Evolutionary conservation across 306 rosid genomes (phyloP).

Genomic region (Rubus idaeus): DNA sequence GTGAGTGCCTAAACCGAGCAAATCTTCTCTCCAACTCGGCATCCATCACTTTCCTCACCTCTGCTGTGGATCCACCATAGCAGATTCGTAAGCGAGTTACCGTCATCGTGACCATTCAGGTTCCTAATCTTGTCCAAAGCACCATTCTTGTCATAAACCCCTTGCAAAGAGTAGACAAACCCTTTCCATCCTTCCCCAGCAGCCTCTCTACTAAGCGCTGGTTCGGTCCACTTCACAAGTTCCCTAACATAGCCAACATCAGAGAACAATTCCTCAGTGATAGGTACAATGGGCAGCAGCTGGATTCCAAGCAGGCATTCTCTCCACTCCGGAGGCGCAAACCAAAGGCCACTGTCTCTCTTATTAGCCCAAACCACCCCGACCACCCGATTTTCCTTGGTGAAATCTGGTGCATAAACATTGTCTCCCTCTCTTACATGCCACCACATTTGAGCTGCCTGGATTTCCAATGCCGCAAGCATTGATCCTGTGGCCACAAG

Average conservation of each 20-base stretch:
- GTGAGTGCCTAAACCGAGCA: too few species aligned
- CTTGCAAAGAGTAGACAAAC: neutral
- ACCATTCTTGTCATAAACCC: neutral
- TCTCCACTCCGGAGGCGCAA: neutral
- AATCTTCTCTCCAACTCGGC: too few species aligned
- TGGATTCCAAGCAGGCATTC: neutral
- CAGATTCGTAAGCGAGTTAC: too few species aligned
- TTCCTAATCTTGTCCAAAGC: too few species aligned
- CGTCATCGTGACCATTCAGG: too few species aligned
- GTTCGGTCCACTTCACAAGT: neutral
- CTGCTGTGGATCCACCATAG: too few species aligned
- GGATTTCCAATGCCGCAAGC: neutral
- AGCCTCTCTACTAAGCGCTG: neutral
- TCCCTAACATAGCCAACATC: neutral
- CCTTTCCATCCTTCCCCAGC: neutral
- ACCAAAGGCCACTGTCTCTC: neutral
- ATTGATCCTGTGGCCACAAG: neutral
- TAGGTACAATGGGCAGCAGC: neutral
- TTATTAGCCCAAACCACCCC: neutral
- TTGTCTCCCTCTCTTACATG: neutral
- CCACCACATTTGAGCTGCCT: neutral
- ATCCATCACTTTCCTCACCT: too few species aligned
- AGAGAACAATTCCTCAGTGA: neutral
- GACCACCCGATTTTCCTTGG: neutral
- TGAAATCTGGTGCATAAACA: too few species aligned